Base-by-base conservation (phyloP, 129 eudicot genomes). In the Artemisia annua region DNA sequence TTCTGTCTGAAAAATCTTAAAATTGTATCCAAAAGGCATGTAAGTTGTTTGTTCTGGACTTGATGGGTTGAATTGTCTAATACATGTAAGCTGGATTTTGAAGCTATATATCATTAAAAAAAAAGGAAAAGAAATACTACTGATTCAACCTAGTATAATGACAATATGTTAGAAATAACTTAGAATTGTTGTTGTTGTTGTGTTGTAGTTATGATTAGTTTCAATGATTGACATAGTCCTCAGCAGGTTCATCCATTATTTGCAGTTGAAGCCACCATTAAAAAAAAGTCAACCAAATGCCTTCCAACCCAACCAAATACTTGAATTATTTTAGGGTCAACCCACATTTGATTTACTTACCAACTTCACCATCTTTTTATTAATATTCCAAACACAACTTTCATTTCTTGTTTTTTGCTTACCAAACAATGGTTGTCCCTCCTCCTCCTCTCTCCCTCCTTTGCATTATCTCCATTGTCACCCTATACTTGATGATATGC, bases 381-480 rank as follows among this genome's bases (percentile, higher is more conserved):
- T 65, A 55, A 46, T 56, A 22, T 69, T 18, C 56, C 15, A 17
- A 12, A 39, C 12, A 56, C 43, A 69, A 44, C 64, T 71, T 72
- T 52, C 73, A 73, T 63, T 66, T 64, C 80, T 74, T 77, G 75
- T 60, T 64, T 71, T 63, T 58, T 4, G 1, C 48, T 28, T 51
- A 67, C 8, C 44, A 53, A 22, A 67, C 50, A 63, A 82, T 82
- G 86, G 72, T 74, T 66, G 24, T 80, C 17, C 80, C 80, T 11
- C 86, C 92, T 66, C 91, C 96, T 51, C 89, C 87, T 18, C 77
- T 89, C 72, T 87, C 96, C 48, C 82, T 84, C 66, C 53, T 82
- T 17, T 83, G 87, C 66, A 74, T 89, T 16, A 22, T 84, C 59
- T 78, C 77, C 26, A 77, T 89, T 32, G 80, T 89, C 65, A 63